Evolutionary conservation across 2,329 filamentous ascomycete species (phyloP).

Genomic region (Colletotrichum agaves): DNA sequence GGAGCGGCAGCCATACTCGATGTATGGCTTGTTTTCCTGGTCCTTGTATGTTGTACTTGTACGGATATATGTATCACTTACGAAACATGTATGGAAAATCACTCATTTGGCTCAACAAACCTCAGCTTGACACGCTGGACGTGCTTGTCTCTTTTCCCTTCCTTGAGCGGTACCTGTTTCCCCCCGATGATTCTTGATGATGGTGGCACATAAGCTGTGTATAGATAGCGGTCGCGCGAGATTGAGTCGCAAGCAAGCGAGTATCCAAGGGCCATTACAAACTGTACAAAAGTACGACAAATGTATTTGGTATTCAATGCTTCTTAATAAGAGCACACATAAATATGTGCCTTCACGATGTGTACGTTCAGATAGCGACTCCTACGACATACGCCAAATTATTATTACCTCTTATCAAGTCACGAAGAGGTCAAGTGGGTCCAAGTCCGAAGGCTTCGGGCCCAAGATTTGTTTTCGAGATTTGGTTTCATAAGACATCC

Average conservation of each 20-base stretch:
- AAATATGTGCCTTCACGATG: no score
- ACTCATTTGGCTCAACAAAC: neutral
- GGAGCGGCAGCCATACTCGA: neutral
- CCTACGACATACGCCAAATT: no score
- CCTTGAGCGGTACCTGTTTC: neutral
- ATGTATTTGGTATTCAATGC: no score
- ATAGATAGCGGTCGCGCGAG: slow-evolving; percentile 1
- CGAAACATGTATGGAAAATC: slow-evolving; percentile 9
- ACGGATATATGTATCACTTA: slow-evolving; percentile 3
- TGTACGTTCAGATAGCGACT: no score
- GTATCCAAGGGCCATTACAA: slow-evolving; percentile 7
- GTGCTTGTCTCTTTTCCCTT: slow-evolving; percentile 2
- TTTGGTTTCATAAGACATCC: neutral
- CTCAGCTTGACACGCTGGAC: slow-evolving; percentile 17
- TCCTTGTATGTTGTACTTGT: slow-evolving; percentile 9
- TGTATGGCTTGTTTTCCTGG: neutral
- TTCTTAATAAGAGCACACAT: no score
- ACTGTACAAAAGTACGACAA: neutral
- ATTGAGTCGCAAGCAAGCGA: slow-evolving; percentile 1
- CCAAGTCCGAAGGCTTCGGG: neutral
- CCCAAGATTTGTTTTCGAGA: neutral
- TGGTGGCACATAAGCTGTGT: neutral
- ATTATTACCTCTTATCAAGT: no score
- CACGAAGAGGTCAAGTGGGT: no score
- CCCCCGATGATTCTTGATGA: neutral